Evolutionary conservation across 257 asterid genomes (phyloP).

Genomic region (Solanum pinnatisectum): DNA sequence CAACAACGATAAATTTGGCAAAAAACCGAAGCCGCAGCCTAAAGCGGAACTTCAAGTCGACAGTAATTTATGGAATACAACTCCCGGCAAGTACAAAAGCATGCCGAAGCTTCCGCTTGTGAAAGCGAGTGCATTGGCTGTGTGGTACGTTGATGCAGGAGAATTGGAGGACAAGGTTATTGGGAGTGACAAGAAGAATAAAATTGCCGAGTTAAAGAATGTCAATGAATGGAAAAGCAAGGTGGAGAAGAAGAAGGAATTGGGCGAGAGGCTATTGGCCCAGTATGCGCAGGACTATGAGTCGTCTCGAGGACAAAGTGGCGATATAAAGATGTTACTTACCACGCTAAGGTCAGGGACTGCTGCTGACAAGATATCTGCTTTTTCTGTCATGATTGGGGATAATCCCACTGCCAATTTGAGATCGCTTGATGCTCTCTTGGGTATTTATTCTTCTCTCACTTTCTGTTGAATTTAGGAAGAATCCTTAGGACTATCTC

Average conservation of each 20-base stretch:
- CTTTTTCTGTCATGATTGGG: slow-evolving; percentile 79
- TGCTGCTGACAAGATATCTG: slow-evolving; percentile 93
- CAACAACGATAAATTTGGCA: neutral
- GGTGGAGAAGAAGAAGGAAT: slow-evolving; percentile 75
- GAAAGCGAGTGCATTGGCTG: slow-evolving; percentile 39
- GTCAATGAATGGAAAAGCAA: slow-evolving; percentile 57
- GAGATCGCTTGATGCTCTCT: slow-evolving; percentile 68
- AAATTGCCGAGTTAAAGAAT: slow-evolving; percentile 27
- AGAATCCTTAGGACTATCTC: neutral
- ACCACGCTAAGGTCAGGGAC: slow-evolving; percentile 93
- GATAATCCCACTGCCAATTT: slow-evolving; percentile 82
- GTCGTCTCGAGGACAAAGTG: slow-evolving; percentile 65
- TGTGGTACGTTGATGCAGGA: slow-evolving; percentile 63
- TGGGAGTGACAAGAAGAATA: slow-evolving; percentile 34
- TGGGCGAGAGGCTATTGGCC: slow-evolving; percentile 68
- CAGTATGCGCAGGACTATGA: slow-evolving; percentile 71
- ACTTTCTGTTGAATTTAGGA: neutral
- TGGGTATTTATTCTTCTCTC: slow-evolving; percentile 39
- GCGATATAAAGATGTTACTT: slow-evolving; percentile 81
- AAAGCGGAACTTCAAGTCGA: neutral
- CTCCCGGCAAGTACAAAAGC: slow-evolving; percentile 29
- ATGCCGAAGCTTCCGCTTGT: slow-evolving; percentile 73
- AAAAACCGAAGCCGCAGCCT: slow-evolving; percentile 4
- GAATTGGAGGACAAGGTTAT: slow-evolving; percentile 67
- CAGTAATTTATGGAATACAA: neutral